Evolutionary conservation across 257 asterid species (phyloP).

Genomic region (Ilex asprella): DNA sequence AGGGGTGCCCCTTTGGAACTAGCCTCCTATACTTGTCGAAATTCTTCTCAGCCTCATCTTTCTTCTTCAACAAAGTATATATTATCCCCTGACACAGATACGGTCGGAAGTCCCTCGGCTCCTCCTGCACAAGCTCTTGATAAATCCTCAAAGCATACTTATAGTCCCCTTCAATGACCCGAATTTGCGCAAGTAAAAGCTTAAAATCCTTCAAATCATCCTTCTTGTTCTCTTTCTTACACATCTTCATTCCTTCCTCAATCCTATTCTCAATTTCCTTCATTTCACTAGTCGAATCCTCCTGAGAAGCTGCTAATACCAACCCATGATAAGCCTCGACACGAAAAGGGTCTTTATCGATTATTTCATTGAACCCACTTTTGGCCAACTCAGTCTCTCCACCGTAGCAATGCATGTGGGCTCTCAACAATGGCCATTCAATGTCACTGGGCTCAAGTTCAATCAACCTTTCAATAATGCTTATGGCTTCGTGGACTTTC

Average conservation of each 20-base stretch:
- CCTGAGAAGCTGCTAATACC: slow-evolving; percentile 62
- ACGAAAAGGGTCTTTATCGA: slow-evolving; percentile 55
- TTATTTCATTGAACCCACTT: slow-evolving; percentile 50
- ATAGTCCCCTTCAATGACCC: slow-evolving; percentile 59
- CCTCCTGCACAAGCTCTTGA: slow-evolving; percentile 69
- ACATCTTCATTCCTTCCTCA: slow-evolving; percentile 46
- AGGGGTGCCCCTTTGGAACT: slow-evolving; percentile 88
- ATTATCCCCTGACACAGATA: slow-evolving; percentile 86
- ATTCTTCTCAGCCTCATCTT: slow-evolving; percentile 65
- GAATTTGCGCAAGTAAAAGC: slow-evolving; percentile 80
- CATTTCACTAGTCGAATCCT: slow-evolving; percentile 45
- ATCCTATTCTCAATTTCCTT: slow-evolving; percentile 35
- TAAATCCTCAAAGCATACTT: slow-evolving; percentile 61
- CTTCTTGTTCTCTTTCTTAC: slow-evolving; percentile 49
- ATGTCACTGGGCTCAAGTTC: slow-evolving; percentile 64
- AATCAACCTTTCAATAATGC: slow-evolving; percentile 42
- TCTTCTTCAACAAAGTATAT: slow-evolving; percentile 69
- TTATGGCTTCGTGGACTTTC: slow-evolving; percentile 55
- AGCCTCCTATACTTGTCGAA: slow-evolving; percentile 74
- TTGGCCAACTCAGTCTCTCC: slow-evolving; percentile 60
- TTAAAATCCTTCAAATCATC: slow-evolving; percentile 65
- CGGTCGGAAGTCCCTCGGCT: slow-evolving; percentile 93
- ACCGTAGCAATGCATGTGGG: slow-evolving; percentile 50
- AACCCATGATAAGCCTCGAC: slow-evolving; percentile 95
- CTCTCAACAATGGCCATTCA: slow-evolving; percentile 84